Evolutionary conservation across 2,329 filamentous ascomycete genomes (phyloP).

Genomic region (Aureobasidium sp.): DNA sequence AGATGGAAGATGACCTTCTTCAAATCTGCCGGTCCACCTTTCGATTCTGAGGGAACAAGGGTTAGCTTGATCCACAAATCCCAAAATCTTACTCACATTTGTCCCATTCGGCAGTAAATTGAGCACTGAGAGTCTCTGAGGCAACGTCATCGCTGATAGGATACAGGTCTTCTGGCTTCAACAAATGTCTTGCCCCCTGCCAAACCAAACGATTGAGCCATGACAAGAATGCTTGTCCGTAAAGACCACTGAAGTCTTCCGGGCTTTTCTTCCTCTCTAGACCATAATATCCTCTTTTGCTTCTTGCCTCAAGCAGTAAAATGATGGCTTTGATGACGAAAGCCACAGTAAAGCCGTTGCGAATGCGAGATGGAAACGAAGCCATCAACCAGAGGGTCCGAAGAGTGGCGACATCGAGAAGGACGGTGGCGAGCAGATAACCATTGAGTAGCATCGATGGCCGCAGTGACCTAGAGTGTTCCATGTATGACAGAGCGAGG

Average conservation of each 20-base stretch:
- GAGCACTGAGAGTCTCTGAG: conserved; percentile 1
- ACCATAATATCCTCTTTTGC: background rate
- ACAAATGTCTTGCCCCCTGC: conserved; percentile 4
- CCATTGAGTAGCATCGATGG: conserved; percentile 17
- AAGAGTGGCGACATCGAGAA: conserved; percentile 14
- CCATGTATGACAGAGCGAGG: conserved; percentile 14
- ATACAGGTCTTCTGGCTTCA: conserved; percentile 15
- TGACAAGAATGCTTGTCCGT: conserved; percentile 15
- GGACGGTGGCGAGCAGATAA: conserved; percentile 16
- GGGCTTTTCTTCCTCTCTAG: conserved; percentile 11
- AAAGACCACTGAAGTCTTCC: conserved; percentile 16
- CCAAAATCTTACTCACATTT: background rate
- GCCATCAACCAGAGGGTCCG: conserved; percentile 27
- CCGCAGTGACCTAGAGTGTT: conserved; percentile 17
- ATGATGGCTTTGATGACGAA: conserved; percentile 33
- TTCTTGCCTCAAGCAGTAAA: conserved; percentile 36
- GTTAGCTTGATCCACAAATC: background rate
- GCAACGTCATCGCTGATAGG: conserved; percentile 11
- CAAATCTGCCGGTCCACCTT: background rate
- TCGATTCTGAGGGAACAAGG: background rate
- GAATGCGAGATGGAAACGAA: conserved; percentile 26
- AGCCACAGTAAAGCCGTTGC: conserved; percentile 32
- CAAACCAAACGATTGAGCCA: conserved; percentile 17
- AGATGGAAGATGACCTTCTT: background rate
- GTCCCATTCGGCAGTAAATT: background rate